These are phyloP conservation scores for Aspergillus latus DNA, from an alignment of 2,329 filamentous ascomycete genomes.

Conservation along the genomic window DNA sequence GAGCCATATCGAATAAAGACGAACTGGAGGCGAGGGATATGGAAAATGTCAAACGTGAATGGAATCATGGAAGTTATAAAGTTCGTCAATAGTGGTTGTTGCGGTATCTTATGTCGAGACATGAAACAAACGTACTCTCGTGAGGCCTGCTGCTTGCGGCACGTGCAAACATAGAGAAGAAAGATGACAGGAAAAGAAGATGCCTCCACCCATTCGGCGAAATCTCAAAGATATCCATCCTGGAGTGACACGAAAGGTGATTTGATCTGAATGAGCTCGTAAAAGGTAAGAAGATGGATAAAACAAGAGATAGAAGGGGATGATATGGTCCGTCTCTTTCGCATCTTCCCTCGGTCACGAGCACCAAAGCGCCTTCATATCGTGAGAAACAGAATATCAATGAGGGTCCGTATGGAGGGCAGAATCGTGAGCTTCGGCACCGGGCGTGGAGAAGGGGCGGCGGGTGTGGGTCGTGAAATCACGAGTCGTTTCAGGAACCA, in stretches of 20 bases:
- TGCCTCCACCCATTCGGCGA: conserved; percentile 17
- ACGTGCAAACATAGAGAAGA: conserved; percentile 12
- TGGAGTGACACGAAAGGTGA: conserved; percentile 17
- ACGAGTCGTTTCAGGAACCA: conserved; percentile 24
- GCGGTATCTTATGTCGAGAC: conserved; percentile 39
- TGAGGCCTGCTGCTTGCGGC: conserved; percentile 26
- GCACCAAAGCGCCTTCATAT: conserved; percentile 16
- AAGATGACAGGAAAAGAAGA: conserved; percentile 11
- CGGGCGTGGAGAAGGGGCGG: conserved; percentile 17
- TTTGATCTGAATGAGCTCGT: conserved; percentile 4
- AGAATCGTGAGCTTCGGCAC: conserved; percentile 21
- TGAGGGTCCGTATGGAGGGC: conserved; percentile 18
- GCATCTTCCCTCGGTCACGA: conserved; percentile 14
- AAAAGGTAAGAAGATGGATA: conserved; percentile 3
- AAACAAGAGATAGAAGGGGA: conserved; percentile 7
- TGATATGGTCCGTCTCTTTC: conserved; percentile 6
- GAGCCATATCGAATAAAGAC: conserved; percentile 2
- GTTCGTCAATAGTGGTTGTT: conserved; percentile 38
- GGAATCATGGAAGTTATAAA: conserved; percentile 12
- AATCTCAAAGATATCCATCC: conserved; percentile 16
- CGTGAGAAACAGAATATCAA: conserved; percentile 16
- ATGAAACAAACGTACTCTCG: conserved; percentile 34
- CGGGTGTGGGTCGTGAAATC: conserved; percentile 20
- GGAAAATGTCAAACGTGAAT: conserved; percentile 10
- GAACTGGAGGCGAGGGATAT: conserved; percentile 2